phyloP scores from a whole-genome alignment of 345 rosid genomes.

The Eutrema heterophyllum region DNA sequence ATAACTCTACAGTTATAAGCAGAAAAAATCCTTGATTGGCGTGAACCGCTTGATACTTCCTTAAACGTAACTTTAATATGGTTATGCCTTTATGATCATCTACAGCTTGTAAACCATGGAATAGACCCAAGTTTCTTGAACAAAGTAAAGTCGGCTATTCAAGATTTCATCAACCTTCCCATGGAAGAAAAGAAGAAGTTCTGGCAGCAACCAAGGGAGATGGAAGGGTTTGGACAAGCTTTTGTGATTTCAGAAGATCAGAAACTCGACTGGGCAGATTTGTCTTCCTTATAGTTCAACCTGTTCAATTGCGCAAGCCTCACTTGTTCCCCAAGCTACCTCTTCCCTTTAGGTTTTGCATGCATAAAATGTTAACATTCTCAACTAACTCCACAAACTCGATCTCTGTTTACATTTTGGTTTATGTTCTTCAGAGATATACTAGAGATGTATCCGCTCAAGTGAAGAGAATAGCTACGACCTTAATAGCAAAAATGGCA shows the following conservation, averaged over 20 bases:
- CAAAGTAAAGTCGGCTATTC: constrained; percentile 24
- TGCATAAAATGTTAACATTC: not conserved
- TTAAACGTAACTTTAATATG: not conserved
- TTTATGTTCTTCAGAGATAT: constrained; percentile 37
- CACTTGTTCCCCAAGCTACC: constrained; percentile 37
- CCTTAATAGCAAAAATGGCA: constrained; percentile 36
- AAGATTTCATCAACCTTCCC: constrained; percentile 31
- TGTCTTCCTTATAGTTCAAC: constrained; percentile 22
- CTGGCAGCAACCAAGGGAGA: constrained; percentile 20
- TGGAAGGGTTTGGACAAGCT: constrained; percentile 35
- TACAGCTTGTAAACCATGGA: constrained; percentile 36
- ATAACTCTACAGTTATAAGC: not conserved
- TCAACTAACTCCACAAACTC: not conserved
- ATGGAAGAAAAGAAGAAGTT: constrained; percentile 33
- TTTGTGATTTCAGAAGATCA: constrained; percentile 32
- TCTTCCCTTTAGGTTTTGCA: constrained; percentile 31
- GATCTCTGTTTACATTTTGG: not conserved
- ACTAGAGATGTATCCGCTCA: constrained; percentile 42
- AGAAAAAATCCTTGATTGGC: not conserved
- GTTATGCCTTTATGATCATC: not conserved
- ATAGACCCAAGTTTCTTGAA: constrained; percentile 17
- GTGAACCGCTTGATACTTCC: not conserved
- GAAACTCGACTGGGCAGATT: constrained; percentile 37
- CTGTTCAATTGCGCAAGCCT: constrained; percentile 25
- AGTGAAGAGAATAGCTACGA: constrained; percentile 33